phyloP scores from a whole-genome alignment of 2,329 filamentous ascomycete species.

The Rhinocladiella similis region DNA sequence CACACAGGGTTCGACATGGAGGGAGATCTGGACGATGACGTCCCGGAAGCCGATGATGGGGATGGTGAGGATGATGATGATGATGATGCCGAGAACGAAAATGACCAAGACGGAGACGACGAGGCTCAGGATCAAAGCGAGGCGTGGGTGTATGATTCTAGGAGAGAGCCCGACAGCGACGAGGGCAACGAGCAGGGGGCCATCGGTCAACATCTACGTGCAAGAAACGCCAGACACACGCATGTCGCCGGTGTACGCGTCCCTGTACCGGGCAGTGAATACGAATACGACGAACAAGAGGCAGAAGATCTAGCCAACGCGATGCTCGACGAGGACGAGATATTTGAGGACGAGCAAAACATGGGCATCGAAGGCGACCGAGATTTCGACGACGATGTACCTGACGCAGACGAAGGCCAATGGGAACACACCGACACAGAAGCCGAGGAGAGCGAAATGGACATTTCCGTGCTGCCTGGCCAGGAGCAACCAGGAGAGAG shows the following conservation, averaged over 20 bases:
- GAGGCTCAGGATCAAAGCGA: not conserved
- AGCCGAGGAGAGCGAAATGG: conserved; percentile 26
- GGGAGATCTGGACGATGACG: conserved; percentile 46
- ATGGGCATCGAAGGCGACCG: conserved; percentile 50
- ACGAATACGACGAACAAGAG: conserved; percentile 58
- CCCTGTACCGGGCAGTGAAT: conserved; percentile 18
- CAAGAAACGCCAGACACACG: conserved; percentile 1
- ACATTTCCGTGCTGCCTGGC: conserved; percentile 23
- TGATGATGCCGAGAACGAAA: conserved; percentile 52
- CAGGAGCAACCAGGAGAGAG: not conserved
- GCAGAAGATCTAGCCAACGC: conserved; percentile 50
- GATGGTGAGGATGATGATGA: conserved; percentile 42
- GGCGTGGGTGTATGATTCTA: conserved; percentile 27
- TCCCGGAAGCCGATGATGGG: conserved; percentile 51
- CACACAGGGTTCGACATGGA: conserved; percentile 42
- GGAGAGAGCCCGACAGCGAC: conserved; percentile 24
- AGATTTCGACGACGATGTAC: conserved; percentile 71
- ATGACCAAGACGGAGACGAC: conserved; percentile 21
- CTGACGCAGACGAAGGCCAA: conserved; percentile 61
- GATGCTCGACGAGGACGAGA: conserved; percentile 32
- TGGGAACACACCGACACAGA: conserved; percentile 81
- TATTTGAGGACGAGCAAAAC: conserved; percentile 28
- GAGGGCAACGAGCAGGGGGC: not conserved
- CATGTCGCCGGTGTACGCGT: conserved; percentile 17
- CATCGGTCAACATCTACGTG: too few species aligned